A percentile compares a stretch with the other conserved stretches of the same genome.
These are phyloP conservation scores for Sporothrix brasiliensis DNA, from an alignment of 2,329 filamentous ascomycete species.

Conservation along the genomic window DNA sequence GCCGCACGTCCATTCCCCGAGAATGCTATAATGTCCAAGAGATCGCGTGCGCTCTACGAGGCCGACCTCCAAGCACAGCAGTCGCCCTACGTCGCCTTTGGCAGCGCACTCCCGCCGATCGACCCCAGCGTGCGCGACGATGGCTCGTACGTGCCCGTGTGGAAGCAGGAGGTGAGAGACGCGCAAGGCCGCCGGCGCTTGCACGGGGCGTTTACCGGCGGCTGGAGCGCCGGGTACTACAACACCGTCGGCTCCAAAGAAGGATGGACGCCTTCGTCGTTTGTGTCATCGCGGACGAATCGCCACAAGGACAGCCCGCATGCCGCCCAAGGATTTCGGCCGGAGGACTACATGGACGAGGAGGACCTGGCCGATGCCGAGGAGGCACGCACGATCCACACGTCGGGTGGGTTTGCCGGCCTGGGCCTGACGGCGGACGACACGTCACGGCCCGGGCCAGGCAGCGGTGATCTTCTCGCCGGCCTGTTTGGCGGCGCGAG, in stretches of 20 bases:
- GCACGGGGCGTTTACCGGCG: conserved; percentile 95
- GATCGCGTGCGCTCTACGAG: conserved; percentile 77
- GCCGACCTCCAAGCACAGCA: conserved; percentile 67
- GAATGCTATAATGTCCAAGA: conserved; percentile 69
- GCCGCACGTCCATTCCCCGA: neutral
- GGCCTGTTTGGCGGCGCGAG: conserved; percentile 68
- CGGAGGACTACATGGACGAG: conserved; percentile 97
- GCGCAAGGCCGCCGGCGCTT: conserved; percentile 87
- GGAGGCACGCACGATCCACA: conserved; percentile 75
- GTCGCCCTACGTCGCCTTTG: conserved; percentile 77
- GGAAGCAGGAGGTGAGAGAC: conserved; percentile 97
- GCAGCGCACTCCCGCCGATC: conserved; percentile 78
- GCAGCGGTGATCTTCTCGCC: conserved; percentile 53
- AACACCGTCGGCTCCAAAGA: conserved; percentile 98
- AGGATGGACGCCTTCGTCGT: conserved; percentile 91
- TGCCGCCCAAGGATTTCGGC: conserved; percentile 56
- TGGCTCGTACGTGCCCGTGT: conserved; percentile 89
- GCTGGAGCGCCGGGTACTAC: conserved; percentile 97
- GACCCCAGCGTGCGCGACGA: conserved; percentile 81
- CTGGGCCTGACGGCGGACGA: conserved; percentile 69
- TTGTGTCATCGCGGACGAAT: conserved; percentile 84
- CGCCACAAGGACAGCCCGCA: conserved; percentile 69
- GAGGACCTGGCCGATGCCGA: conserved; percentile 88
- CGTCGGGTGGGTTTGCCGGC: conserved; percentile 71
- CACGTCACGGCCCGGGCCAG: conserved; percentile 49